These are phyloP conservation scores for Ampelocalamus luodianensis DNA, from an alignment of 176 grass and related monocot species.

Conservation along the genomic window DNA sequence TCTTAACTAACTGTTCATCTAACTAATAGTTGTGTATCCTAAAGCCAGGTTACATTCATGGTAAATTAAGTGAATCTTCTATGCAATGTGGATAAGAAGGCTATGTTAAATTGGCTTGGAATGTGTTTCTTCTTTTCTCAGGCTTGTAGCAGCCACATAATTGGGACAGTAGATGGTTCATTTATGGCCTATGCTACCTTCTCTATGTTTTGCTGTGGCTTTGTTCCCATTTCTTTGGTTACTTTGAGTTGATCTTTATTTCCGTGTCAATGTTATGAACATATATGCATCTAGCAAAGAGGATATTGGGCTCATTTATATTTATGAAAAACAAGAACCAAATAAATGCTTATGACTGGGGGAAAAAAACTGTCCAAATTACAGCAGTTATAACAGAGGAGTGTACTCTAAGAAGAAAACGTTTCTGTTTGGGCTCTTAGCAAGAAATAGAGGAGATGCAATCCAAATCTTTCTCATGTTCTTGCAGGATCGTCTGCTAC, in stretches of 20 bases:
- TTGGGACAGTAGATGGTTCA: not conserved
- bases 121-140: not conserved
- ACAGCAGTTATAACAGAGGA: not conserved
- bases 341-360: conserved; percentile 17
- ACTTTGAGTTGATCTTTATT: not conserved
- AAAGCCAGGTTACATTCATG: not conserved
- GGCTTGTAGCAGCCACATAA: not conserved
- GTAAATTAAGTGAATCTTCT: not conserved
- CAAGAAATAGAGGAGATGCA: not conserved
- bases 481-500: conserved; percentile 54
- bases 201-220: not conserved
- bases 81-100: not conserved
- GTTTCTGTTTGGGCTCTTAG: not conserved
- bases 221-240: not conserved
- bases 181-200: conserved; percentile 21
- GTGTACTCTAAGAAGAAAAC: not conserved
- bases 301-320: not conserved
- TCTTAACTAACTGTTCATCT: not conserved
- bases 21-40: conserved; percentile 21
- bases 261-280: not conserved
- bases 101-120: not conserved
- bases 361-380: not conserved
- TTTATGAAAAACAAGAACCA: not conserved
- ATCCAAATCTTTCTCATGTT: conserved; percentile 8
- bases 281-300: not conserved